A percentile compares a stretch with the other conserved stretches of the same genome.
These are phyloP conservation scores for Lenzites betulinus DNA, from an alignment of 768 basidiomycete genomes.

Conservation along the genomic window DNA sequence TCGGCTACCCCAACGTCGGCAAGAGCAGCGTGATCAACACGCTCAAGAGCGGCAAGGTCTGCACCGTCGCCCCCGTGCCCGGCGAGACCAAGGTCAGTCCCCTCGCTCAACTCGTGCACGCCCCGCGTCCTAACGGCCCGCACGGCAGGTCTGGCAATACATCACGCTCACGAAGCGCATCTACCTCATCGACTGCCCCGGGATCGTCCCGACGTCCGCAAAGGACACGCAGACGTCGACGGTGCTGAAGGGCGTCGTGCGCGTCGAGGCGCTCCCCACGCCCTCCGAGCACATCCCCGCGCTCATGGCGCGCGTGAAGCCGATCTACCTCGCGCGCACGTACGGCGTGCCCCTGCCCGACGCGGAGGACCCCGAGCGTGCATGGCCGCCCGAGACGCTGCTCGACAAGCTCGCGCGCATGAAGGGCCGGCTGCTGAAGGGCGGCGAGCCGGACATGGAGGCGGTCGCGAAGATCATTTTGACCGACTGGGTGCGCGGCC, in stretches of 20 bases:
- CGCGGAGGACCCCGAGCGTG: constrained; percentile 47
- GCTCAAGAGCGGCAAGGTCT: constrained; percentile 96
- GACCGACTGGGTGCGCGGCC: constrained; percentile 96
- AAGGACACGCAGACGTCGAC: constrained; percentile 88
- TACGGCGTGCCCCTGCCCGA: constrained; percentile 74
- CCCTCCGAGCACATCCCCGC: constrained; percentile 92
- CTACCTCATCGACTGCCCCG: constrained; percentile 99
- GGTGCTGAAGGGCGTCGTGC: constrained; percentile 95
- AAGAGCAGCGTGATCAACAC: constrained; percentile 99
- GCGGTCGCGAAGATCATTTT: constrained; percentile 93
- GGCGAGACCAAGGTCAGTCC: constrained; percentile 85
- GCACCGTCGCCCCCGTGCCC: constrained; percentile 93
- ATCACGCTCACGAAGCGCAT: constrained; percentile 95
- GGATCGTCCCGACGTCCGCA: constrained; percentile 93
- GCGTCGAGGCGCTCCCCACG: constrained; percentile 90
- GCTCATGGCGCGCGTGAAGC: constrained; percentile 89
- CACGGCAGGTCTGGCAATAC: constrained; percentile 88
- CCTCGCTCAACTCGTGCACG: neutral
- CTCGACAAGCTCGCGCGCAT: constrained; percentile 84
- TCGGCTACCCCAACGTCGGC: constrained; percentile 98
- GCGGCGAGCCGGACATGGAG: constrained; percentile 92
- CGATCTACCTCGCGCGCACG: constrained; percentile 85
- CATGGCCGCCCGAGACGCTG: constrained; percentile 77
- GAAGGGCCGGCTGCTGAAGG: constrained; percentile 89
- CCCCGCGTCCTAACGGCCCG: no score